phyloP scores from a whole-genome alignment of 2,329 filamentous ascomycete genomes.

The Sarocladium brachiariae region DNA sequence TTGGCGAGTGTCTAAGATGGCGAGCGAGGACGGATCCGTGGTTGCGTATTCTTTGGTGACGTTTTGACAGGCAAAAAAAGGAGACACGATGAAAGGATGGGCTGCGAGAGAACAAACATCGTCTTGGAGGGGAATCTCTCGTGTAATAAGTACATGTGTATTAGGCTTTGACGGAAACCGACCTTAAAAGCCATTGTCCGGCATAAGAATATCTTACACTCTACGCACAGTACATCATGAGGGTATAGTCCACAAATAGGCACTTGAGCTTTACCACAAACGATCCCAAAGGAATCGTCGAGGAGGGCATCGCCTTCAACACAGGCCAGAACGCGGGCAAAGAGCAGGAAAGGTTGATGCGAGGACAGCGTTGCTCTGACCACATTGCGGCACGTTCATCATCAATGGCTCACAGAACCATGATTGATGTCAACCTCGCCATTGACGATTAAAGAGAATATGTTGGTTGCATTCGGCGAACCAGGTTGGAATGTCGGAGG shows the following conservation, averaged over 20 bases:
- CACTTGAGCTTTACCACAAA: constrained; percentile 1
- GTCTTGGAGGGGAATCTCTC: not conserved
- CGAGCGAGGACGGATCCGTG: too few relatives aligned
- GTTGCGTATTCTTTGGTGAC: too few relatives aligned
- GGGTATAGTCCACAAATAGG: constrained; percentile 13
- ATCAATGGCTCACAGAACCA: constrained; percentile 13
- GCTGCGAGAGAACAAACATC: not conserved
- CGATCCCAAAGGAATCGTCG: constrained; percentile 1
- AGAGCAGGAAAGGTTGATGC: constrained; percentile 1
- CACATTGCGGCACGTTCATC: constrained; percentile 15
- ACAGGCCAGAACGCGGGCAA: not conserved
- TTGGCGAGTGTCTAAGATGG: too few relatives aligned
- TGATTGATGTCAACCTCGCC: constrained; percentile 11
- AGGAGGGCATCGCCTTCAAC: constrained; percentile 8
- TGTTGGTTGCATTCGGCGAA: not conserved
- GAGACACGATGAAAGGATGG: not conserved
- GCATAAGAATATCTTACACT: not conserved
- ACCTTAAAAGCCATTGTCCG: not conserved
- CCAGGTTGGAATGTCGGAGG: constrained; percentile 6
- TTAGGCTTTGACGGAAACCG: not conserved
- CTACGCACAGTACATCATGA: not conserved
- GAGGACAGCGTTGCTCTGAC: constrained; percentile 4
- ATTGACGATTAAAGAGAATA: constrained; percentile 8
- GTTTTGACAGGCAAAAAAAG: not conserved
- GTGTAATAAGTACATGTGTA: constrained; percentile 4